These are phyloP conservation scores for Phlebiopsis flavidoalba DNA, from an alignment of 768 basidiomycete species.

Conservation along the genomic window DNA sequence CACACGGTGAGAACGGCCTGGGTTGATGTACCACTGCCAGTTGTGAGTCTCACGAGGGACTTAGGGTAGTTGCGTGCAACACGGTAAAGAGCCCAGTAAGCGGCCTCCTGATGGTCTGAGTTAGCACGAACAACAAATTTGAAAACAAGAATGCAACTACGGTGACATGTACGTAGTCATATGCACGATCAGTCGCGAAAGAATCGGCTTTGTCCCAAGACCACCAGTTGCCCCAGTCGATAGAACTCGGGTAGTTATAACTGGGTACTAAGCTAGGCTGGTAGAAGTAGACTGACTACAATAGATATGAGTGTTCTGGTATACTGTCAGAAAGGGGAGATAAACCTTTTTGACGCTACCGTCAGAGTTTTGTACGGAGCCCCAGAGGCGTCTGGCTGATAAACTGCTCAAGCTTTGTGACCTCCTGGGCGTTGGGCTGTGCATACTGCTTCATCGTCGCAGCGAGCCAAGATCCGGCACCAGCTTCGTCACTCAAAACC, in stretches of 20 bases:
- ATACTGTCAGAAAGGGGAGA: neutral
- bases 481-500: conserved; percentile 55
- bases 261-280: conserved; percentile 38
- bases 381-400: conserved; percentile 41
- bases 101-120: conserved; percentile 12
- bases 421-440: conserved; percentile 49
- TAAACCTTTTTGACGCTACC: conserved; percentile 50
- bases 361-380: conserved; percentile 45
- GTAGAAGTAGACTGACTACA: conserved; percentile 47
- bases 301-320: neutral
- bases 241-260: conserved; percentile 43
- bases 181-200: conserved; percentile 45
- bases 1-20: conserved; percentile 46
- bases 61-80: conserved; percentile 55
- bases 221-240: conserved; percentile 54
- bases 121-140: neutral
- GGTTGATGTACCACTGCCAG: conserved; percentile 56
- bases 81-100: conserved; percentile 54
- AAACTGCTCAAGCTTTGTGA: conserved; percentile 47
- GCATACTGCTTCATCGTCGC: conserved; percentile 52
- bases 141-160: conserved; percentile 4
- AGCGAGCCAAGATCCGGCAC: conserved; percentile 54
- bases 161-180: conserved; percentile 37
- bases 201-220: conserved; percentile 47
- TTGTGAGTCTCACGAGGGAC: conserved; percentile 37